Conservation (phyloP, 164 flowering plant species). For the Hamamelis virginiana region DNA sequence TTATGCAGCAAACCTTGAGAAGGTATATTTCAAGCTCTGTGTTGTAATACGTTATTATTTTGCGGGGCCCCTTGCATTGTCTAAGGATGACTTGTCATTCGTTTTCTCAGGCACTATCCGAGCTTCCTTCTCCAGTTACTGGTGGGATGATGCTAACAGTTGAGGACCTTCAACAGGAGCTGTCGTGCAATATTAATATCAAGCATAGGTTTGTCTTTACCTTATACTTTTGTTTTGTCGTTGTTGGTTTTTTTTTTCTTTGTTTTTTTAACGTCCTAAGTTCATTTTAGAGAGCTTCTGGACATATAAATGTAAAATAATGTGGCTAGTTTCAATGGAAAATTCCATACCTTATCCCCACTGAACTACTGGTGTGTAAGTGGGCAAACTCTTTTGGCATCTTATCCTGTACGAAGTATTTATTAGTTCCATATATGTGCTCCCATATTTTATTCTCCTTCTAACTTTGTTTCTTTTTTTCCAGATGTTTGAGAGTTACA, state of each 20-base stretch:
- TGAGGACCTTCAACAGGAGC: slow-evolving; percentile 91
- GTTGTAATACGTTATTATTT: neutral
- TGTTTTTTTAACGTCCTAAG: neutral
- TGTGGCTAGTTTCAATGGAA: too few species aligned
- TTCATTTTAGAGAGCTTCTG: neutral
- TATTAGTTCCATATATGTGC: too few species aligned
- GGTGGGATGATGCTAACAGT: slow-evolving; percentile 73
- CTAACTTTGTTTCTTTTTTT: too few species aligned
- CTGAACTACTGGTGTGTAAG: too few species aligned
- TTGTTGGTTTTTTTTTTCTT: neutral
- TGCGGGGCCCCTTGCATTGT: neutral
- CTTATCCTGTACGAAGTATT: too few species aligned
- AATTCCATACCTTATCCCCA: too few species aligned
- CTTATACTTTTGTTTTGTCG: neutral
- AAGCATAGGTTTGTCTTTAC: slow-evolving; percentile 68
- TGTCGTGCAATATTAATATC: slow-evolving; percentile 73
- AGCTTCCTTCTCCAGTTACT: slow-evolving; percentile 79
- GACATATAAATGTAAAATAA: too few species aligned
- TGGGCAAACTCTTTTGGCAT: too few species aligned
- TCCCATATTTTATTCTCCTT: too few species aligned
- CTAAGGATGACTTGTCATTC: slow-evolving; percentile 2
- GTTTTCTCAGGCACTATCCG: slow-evolving; percentile 55
- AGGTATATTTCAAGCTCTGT: slow-evolving; percentile 40
- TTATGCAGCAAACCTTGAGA: slow-evolving; percentile 82
- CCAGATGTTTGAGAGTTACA: too few species aligned